phyloP scores from a whole-genome alignment of 139 green algal genomes.

The Closterium sp. region DNA sequence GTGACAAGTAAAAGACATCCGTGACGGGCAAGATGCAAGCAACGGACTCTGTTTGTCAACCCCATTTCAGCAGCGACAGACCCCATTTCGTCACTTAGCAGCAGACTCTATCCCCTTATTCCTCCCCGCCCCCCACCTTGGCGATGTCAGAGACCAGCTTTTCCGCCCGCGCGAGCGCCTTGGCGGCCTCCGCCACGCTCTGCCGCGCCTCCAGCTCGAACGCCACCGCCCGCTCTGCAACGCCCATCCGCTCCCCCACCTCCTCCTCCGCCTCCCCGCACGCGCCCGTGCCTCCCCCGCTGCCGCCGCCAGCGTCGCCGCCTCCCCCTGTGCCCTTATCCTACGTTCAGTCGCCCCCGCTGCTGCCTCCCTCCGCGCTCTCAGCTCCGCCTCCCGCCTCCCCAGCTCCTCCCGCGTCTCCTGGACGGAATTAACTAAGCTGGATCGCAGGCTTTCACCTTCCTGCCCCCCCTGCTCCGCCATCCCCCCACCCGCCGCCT shows the following conservation, averaged over 20 bases:
- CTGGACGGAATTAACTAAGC: background rate
- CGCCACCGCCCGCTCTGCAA: slow-evolving; percentile 34
- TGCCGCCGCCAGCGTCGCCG: slow-evolving; percentile 23
- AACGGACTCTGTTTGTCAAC: too few species aligned
- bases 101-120: background rate
- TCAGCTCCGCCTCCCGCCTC: slow-evolving; percentile 16
- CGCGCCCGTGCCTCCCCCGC: slow-evolving; percentile 18
- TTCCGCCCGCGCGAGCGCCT: slow-evolving; percentile 34
- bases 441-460: background rate
- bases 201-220: slow-evolving; percentile 31
- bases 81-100: background rate
- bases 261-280: slow-evolving; percentile 24
- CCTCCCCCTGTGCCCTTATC: slow-evolving; percentile 8
- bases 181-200: slow-evolving; percentile 26
- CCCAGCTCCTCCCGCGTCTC: background rate
- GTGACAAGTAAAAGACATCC: background rate
- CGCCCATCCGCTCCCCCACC: slow-evolving; percentile 20
- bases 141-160: slow-evolving; percentile 22
- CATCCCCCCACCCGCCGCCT: background rate
- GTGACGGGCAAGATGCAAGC: too few species aligned
- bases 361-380: background rate
- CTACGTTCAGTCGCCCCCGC: background rate
- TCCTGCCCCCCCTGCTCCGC: background rate
- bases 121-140: background rate
- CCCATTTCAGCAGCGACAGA: too few species aligned